Base-by-base conservation (phyloP, 1,284 basidiomycete species). In the Neonothopanus nambi region DNA sequence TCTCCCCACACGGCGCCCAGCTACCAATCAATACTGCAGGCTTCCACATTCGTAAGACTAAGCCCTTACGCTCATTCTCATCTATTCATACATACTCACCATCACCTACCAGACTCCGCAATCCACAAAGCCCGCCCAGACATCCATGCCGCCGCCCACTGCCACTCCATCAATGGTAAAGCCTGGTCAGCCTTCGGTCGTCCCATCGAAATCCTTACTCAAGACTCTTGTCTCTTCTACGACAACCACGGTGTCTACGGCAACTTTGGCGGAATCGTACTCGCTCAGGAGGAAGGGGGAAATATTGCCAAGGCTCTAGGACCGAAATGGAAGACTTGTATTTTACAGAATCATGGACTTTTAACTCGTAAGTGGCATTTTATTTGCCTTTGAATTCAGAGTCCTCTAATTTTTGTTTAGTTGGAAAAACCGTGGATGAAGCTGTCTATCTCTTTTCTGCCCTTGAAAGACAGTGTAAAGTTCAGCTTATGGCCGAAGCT, bases 121-220 rank as follows among this genome's bases (percentile, higher is more conserved):
- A 75, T 85, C 47, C 83, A 85, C 63, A 70, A 71, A 13, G 77
- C 79, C n/a, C 78, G 84, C 20, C 81, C 82, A 0, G 84, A 87
- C 60, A 75, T 85, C 17, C 61, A 80, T 33, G 84, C 84, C 37
- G 83, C 82, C 4, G 84, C 84, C 5, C 85, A 87, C 66, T 80
- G 79, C 17, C 85, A 88, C 65, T 80, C 79, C 4, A 67, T 80
- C 23, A 73, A 81, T 62, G 85, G 83, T n/a, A 82, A 82, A 61
- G 78, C 84, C 0, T 87, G 84, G 69, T 75, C 78, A 13, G 73
- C 79, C 1, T 73, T 87, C 7, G 84, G 84, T 9, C 73, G 76
- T 39, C 75, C 77, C 37, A 70, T 85, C 47, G 79, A 85, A 48
- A 74, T 80, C 61, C 68, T 77, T 41, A 77, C 76, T 8, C 79